phyloP scores from a whole-genome alignment of 2,329 filamentous ascomycete species.

The Parasarocladium wereldwijsianum region DNA sequence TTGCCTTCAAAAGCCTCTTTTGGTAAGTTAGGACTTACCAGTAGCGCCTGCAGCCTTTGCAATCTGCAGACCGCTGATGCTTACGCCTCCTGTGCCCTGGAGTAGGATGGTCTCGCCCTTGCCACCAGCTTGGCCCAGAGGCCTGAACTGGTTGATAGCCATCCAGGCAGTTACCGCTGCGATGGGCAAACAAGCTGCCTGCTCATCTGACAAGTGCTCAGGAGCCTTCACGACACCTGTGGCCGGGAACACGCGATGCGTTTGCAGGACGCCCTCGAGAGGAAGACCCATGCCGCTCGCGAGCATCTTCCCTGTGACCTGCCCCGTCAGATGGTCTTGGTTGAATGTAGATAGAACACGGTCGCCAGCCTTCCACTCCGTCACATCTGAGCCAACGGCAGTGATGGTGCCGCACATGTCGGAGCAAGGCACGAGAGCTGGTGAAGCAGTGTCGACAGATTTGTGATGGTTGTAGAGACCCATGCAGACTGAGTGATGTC shows the following conservation, averaged over 20 bases:
- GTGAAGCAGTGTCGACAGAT: slow-evolving; percentile 21
- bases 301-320: slow-evolving; percentile 40
- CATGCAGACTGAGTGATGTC: slow-evolving; percentile 35
- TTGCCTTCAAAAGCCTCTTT: background rate
- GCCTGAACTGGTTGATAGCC: slow-evolving; percentile 45
- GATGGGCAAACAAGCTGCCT: slow-evolving; percentile 46
- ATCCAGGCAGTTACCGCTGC: slow-evolving; percentile 52
- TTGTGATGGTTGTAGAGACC: slow-evolving; percentile 55
- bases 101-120: slow-evolving; percentile 24
- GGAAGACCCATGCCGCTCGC: slow-evolving; percentile 45
- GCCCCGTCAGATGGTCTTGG: slow-evolving; percentile 40
- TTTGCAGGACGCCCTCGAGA: slow-evolving; percentile 38
- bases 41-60: slow-evolving; percentile 35
- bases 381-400: slow-evolving; percentile 22
- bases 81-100: slow-evolving; percentile 40
- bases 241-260: slow-evolving; percentile 44
- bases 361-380: slow-evolving; percentile 37
- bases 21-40: slow-evolving; percentile 8
- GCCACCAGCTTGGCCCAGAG: slow-evolving; percentile 27
- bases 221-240: slow-evolving; percentile 41
- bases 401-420: slow-evolving; percentile 53
- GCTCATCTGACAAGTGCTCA: slow-evolving; percentile 39
- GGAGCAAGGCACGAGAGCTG: slow-evolving; percentile 45
- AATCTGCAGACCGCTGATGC: slow-evolving; percentile 35
- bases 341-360: slow-evolving; percentile 55